Evolutionary conservation across 306 rosid species (phyloP), one percentile per base, ranked within the genome.

Genomic region (Abrus precatorius): DNA sequence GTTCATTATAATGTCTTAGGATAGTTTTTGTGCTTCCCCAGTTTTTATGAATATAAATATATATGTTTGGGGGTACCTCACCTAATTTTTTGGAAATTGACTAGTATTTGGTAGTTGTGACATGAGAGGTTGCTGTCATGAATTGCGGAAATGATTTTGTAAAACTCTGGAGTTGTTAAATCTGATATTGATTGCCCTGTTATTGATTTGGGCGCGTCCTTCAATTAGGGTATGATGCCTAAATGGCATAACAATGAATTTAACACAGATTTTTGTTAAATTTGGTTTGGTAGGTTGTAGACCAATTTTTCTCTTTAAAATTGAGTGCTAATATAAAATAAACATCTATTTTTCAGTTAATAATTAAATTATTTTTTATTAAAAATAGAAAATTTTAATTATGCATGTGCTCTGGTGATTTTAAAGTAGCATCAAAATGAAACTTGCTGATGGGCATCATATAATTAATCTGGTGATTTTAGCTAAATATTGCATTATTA

Each of bases 1-100:
- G 65, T 76, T 72, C n/a, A 66, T 82, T 86, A 61, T 70, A 84
- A 81, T 65, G 63, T 75, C 60, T 27, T 76, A 66, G 78, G 28
- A 78, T 83, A 83, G 87, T 1, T 72, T 73, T 82, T 86, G 56
- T 75, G 78, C 52, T 50, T 79, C 85, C 89, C 85, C 83, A 50
- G 72, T 52, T 80, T 71, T 75, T 69, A 79, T 78, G 80, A 78
- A 82, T 67, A 67, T 44, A 68, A 5, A 69, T 48, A 80, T 60
- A 71, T 81, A 78, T 77, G 32, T 4, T 27, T 59, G 85, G 83
- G 84, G 84, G 66, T 30, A 50, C 6, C 49, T 30, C 64, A 59
- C 12, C 41, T 52, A 8, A 30, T 64, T 73, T 53, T 53, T 49
- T 57, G 28, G 14, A 36, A 60, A 29, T 30, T n/a, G 60, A 47